Base-by-base conservation (phyloP, 164 flowering plant species). In the Vitis riparia region DNA sequence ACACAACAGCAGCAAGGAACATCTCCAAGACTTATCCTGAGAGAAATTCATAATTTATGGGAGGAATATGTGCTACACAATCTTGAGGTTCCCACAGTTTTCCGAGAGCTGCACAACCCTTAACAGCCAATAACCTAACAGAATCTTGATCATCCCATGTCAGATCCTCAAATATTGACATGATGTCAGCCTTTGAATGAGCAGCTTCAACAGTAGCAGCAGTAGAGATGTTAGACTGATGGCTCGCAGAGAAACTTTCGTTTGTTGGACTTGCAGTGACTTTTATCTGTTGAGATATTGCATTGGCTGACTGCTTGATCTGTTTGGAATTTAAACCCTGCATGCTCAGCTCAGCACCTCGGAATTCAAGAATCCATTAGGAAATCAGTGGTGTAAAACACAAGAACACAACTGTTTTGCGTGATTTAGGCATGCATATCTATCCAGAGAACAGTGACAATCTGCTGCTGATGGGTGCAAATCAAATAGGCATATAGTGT, bases 61-160 rank as follows among this genome's bases (percentile, higher is more conserved):
- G 99, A n/a, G 91, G 97, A 73, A 94, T 90, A 74, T 87, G 99
- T 50, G 90, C 82, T 55, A 94, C 92, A 77, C 97, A 91, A 72
- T 94, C 97, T 67, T 87, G 91, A 16, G 97, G 92, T 72, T 92
- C 98, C 88, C 92, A 80, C 83, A 92, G 80, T 80, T 91, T 94
- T 50, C 98, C 99, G 72, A 94, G 94, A 52, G 97, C 89, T 67
- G 98, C 97, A 84, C 98, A 94, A 17, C 96, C 97, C 82, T 94
- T 98, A 77, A 94, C 99, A 71, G 99, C 98, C 78, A 94, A 77
- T 57, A 94, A 75, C 12, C 99, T 88, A 59, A 94, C 99, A 79
- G 99, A 94, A 81, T 94, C 99, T 78, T 94, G 99, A 78, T 94
- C 99, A 17, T 17, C 17, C 17, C 0, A 17, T 17, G 17, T 17